Conservation (phyloP, 345 rosid species). For the Corymbia maculata region DNA sequence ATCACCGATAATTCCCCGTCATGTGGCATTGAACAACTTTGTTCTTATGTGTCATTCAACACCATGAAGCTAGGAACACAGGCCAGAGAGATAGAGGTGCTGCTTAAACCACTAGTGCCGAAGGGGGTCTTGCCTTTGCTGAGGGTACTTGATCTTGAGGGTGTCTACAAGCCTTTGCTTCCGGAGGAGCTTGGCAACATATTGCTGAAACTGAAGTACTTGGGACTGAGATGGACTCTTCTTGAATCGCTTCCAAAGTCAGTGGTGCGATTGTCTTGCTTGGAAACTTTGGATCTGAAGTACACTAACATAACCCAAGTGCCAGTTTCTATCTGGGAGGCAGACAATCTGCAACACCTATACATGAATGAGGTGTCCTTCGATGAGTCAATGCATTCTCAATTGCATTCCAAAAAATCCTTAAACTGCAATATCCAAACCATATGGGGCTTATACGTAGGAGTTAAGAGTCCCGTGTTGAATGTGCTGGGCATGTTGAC, state of each 20-base stretch:
- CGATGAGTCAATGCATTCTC: not conserved
- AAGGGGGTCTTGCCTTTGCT: not conserved
- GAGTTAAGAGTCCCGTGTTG: not conserved
- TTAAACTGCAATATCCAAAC: slow-evolving; percentile 7
- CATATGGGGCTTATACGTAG: slow-evolving; percentile 14
- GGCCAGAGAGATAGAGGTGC: slow-evolving; percentile 1
- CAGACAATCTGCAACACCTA: slow-evolving; percentile 6
- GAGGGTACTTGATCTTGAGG: slow-evolving; percentile 20
- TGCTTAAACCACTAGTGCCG: not conserved
- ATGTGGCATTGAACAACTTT: not conserved
- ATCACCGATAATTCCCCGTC: not conserved
- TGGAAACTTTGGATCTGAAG: slow-evolving; percentile 34
- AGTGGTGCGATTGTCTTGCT: slow-evolving; percentile 2
- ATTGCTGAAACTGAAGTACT: slow-evolving; percentile 3
- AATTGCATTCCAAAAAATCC: not conserved
- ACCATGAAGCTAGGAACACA: not conserved
- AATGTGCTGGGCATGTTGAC: not conserved
- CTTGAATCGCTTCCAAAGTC: slow-evolving; percentile 13
- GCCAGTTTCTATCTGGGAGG: slow-evolving; percentile 12
- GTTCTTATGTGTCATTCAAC: slow-evolving; percentile 7
- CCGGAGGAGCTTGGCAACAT: slow-evolving; percentile 11
- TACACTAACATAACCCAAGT: slow-evolving; percentile 12
- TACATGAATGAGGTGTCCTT: slow-evolving; percentile 4
- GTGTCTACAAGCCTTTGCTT: slow-evolving; percentile 16
- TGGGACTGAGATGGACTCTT: slow-evolving; percentile 22